phyloP scores from a whole-genome alignment of 2,329 filamentous ascomycete genomes.

The Didymella arachidicola region DNA sequence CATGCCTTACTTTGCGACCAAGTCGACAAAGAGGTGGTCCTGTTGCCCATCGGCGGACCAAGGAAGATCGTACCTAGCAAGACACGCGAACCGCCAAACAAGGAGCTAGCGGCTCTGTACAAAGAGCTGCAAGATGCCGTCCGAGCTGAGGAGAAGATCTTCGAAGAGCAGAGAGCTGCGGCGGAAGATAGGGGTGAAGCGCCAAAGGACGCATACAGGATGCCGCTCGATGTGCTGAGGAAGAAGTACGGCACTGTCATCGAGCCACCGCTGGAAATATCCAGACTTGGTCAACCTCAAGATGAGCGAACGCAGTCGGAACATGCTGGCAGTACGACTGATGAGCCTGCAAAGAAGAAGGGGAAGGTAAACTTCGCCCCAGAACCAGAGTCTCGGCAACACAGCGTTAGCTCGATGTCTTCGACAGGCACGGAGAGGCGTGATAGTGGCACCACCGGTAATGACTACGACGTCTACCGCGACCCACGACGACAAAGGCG shows the following conservation, averaged over 20 bases:
- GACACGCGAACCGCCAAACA: not conserved
- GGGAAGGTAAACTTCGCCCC: not conserved
- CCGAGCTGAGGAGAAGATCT: slow-evolving; percentile 11
- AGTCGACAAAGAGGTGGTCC: slow-evolving; percentile 4
- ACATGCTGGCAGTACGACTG: no score
- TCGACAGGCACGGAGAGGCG: not conserved
- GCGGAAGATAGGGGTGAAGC: not conserved
- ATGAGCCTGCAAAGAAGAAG: slow-evolving; percentile 2
- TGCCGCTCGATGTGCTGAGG: slow-evolving; percentile 3
- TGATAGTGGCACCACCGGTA: not conserved
- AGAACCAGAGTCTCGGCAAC: not conserved
- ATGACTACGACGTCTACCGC: slow-evolving; percentile 7
- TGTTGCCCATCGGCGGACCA: slow-evolving; percentile 24
- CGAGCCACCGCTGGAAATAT: not conserved
- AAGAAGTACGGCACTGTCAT: slow-evolving; percentile 10
- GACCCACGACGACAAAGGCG: slow-evolving; percentile 7
- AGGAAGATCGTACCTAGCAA: not conserved
- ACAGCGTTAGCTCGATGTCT: not conserved
- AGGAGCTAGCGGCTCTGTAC: not conserved
- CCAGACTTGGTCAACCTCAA: not conserved
- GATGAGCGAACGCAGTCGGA: slow-evolving; percentile 1
- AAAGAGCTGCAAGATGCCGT: slow-evolving; percentile 22
- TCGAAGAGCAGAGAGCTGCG: slow-evolving; percentile 2
- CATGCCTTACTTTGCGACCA: not conserved
- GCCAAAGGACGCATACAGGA: not conserved